Percentiles rank a stretch among this genome's conserved stretches.
Evolutionary conservation across 495 filamentous ascomycete species (phyloP).

Genomic region (Neurospora sp.): DNA sequence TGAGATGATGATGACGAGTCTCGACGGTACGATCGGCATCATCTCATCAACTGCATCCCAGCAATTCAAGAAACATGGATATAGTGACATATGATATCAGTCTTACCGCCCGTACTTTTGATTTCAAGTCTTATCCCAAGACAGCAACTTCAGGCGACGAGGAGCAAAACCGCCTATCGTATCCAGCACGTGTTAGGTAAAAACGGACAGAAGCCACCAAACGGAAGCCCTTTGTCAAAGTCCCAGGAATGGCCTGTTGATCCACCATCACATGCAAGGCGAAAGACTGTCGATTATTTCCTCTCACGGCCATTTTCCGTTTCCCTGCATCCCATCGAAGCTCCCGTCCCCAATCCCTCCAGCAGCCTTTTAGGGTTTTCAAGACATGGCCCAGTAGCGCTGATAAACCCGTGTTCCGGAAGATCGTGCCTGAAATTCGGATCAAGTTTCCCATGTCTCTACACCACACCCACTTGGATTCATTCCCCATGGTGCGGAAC

Average conservation of each 20-base stretch:
- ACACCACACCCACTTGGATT: not conserved
- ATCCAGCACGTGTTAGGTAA: not conserved
- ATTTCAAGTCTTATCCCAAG: not conserved
- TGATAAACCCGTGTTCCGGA: not conserved
- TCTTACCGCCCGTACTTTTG: not conserved
- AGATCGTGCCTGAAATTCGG: not conserved
- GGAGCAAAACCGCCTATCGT: not conserved
- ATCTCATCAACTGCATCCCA: not conserved
- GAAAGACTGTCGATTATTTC: not conserved
- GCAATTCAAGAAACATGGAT: not conserved
- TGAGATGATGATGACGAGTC: not conserved
- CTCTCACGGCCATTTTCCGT: not conserved
- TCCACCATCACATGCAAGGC: not conserved
- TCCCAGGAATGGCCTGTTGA: not conserved
- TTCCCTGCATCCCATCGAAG: constrained; percentile 7
- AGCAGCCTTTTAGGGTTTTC: not conserved
- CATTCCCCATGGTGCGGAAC: not conserved
- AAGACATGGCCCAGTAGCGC: not conserved
- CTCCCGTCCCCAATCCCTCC: constrained; percentile 1
- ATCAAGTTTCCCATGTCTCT: not conserved
- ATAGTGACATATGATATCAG: not conserved
- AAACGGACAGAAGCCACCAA: not conserved
- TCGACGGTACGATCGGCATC: not conserved
- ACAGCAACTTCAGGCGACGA: not conserved
- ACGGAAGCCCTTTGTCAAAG: not conserved